Evolutionary conservation across 1,284 basidiomycete species (phyloP).

Genomic region (Wallemia mellicola): DNA sequence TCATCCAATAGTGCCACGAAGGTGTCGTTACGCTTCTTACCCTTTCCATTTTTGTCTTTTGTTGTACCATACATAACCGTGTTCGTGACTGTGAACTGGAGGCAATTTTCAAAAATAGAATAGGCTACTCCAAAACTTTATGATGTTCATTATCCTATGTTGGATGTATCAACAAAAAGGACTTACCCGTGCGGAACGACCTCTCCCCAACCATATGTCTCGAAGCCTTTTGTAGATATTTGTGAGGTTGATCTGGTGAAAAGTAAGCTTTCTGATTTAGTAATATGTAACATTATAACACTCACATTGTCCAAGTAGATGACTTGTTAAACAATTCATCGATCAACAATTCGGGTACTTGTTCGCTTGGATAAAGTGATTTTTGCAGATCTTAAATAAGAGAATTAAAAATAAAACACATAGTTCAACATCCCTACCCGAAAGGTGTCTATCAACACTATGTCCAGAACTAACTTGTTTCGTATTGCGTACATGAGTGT

Average conservation of each 20-base stretch:
- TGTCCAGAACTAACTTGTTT: conserved; percentile 34
- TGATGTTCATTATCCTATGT: neutral
- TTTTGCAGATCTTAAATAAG: conserved; percentile 29
- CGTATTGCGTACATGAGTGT: conserved; percentile 38
- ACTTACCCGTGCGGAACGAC: conserved; percentile 13
- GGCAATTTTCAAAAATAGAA: neutral
- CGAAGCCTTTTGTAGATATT: conserved; percentile 48
- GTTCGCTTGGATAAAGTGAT: conserved; percentile 28
- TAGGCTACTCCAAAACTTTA: neutral
- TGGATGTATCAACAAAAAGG: neutral
- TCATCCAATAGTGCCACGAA: neutral
- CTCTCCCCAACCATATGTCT: conserved; percentile 61
- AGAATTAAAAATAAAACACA: neutral
- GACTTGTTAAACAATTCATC: conserved; percentile 35
- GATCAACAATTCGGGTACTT: conserved; percentile 31
- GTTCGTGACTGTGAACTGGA: neutral
- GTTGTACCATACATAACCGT: neutral
- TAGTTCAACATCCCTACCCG: conserved; percentile 19
- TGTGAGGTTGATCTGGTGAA: conserved; percentile 47
- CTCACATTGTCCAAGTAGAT: conserved; percentile 15
- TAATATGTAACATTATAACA: conserved; percentile 11
- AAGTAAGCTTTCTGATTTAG: conserved; percentile 39
- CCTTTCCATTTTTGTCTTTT: neutral
- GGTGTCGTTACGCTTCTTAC: neutral
- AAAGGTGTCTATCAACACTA: conserved; percentile 54